Evolutionary conservation across 1,284 basidiomycete species (phyloP).

Genomic region (Apiotrichum gamsii): DNA sequence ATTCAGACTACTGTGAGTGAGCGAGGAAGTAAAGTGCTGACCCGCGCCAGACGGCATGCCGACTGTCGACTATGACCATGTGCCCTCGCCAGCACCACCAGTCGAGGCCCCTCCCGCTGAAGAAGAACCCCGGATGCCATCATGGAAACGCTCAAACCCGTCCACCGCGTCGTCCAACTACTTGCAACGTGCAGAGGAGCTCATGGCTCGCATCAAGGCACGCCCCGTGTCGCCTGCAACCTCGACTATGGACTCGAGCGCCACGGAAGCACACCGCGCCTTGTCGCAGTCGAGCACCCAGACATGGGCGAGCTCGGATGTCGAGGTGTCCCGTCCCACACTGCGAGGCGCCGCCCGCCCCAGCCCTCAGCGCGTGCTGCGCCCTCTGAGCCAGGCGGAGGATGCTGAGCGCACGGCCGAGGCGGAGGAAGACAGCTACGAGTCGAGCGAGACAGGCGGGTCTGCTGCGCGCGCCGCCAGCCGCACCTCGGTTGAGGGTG

Average conservation of each 20-base stretch:
- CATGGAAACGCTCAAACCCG: slow-evolving; percentile 41
- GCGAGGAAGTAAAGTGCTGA: no score
- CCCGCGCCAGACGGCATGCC: slow-evolving; percentile 8
- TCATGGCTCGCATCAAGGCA: slow-evolving; percentile 74
- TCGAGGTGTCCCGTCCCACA: no score
- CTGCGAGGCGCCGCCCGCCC: not conserved
- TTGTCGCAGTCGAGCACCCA: slow-evolving; percentile 42
- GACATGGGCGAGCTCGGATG: not conserved
- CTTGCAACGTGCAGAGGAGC: slow-evolving; percentile 63
- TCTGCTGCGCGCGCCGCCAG: not conserved
- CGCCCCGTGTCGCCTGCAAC: slow-evolving; percentile 37
- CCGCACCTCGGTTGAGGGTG: slow-evolving; percentile 5
- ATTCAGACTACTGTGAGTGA: slow-evolving; percentile 7
- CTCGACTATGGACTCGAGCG: slow-evolving; percentile 20
- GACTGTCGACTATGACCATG: slow-evolving; percentile 22
- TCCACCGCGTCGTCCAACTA: slow-evolving; percentile 52
- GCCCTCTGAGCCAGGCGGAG: slow-evolving; percentile 41
- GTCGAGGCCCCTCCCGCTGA: not conserved
- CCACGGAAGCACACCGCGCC: slow-evolving; percentile 16
- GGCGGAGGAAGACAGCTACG: not conserved
- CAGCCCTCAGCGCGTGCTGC: slow-evolving; percentile 36
- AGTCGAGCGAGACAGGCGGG: not conserved
- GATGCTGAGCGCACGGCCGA: slow-evolving; percentile 30
- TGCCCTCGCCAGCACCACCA: slow-evolving; percentile 5
- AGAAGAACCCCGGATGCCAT: no score